A percentile compares a stretch with the other conserved stretches of the same genome.
Conservation (phyloP, 139 green algal genomes). For the Coelastrella sp. region DNA sequence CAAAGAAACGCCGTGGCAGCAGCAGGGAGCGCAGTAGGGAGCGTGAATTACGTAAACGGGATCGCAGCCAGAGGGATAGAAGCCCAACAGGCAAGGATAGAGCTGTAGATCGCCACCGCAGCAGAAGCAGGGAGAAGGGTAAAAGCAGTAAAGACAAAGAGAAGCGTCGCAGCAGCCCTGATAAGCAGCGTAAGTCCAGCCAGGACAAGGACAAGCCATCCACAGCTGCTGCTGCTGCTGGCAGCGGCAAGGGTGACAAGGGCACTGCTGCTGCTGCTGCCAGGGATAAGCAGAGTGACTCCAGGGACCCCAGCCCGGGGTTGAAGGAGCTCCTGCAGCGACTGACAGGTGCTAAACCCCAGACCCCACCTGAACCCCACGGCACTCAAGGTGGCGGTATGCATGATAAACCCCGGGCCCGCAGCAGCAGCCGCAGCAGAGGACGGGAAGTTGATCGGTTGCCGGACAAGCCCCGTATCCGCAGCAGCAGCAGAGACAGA, state of each 20-base stretch:
- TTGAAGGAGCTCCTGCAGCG: neutral
- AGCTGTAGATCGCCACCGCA: no score
- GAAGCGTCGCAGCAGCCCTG: neutral
- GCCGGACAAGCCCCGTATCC: neutral
- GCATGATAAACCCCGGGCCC: neutral
- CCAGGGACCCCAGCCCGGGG: neutral
- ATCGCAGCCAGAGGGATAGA: neutral
- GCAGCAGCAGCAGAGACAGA: slow-evolving; percentile 11
- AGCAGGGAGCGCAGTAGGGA: neutral
- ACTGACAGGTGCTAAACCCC: no score
- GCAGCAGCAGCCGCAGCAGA: slow-evolving; percentile 1
- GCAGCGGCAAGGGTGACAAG: no score
- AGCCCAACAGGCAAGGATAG: neutral
- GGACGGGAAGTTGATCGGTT: no score
- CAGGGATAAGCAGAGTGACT: no score
- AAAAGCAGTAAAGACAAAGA: neutral
- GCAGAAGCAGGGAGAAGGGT: neutral
- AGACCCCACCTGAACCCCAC: no score
- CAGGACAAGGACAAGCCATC: no score
- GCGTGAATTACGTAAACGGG: neutral
- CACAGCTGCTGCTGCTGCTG: no score
- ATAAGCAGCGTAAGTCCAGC: no score
- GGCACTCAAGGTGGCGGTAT: no score
- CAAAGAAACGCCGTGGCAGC: no score
- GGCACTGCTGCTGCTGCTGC: neutral